A percentile compares a stretch with the other conserved stretches of the same genome.
phyloP scores from a whole-genome alignment of 2,329 filamentous ascomycete species.

The Reticulascus tulasneorum region DNA sequence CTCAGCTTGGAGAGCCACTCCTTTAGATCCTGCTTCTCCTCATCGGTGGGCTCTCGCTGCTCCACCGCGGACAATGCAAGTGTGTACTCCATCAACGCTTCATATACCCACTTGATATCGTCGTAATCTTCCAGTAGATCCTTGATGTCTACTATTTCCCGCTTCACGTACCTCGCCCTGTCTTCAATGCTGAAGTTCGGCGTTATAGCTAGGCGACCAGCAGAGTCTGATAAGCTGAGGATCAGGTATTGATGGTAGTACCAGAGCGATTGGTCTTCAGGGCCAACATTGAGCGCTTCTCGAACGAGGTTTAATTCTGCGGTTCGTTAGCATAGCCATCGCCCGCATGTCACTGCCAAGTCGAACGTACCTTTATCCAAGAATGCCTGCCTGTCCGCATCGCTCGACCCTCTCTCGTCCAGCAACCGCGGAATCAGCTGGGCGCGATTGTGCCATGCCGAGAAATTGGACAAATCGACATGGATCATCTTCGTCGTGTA shows the following conservation, averaged over 20 bases:
- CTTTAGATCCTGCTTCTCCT: constrained; percentile 42
- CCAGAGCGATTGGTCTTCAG: constrained; percentile 94
- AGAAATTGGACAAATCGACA: constrained; percentile 89
- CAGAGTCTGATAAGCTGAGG: constrained; percentile 56
- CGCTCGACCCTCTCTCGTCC: constrained; percentile 63
- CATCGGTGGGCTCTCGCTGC: constrained; percentile 30
- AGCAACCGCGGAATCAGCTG: constrained; percentile 77
- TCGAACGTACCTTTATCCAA: constrained; percentile 60
- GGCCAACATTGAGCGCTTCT: constrained; percentile 78
- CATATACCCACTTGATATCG: constrained; percentile 78
- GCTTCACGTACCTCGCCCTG: constrained; percentile 59
- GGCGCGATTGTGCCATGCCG: constrained; percentile 89
- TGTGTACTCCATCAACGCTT: constrained; percentile 75
- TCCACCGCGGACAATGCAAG: constrained; percentile 53
- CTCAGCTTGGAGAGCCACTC: constrained; percentile 63
- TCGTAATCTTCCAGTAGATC: constrained; percentile 58
- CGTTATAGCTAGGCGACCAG: constrained; percentile 54
- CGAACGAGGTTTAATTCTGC: constrained; percentile 72
- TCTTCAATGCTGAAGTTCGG: constrained; percentile 59
- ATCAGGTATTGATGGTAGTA: constrained; percentile 93
- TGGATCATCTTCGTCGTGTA: constrained; percentile 90
- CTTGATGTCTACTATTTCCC: constrained; percentile 71
- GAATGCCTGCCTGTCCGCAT: constrained; percentile 60
- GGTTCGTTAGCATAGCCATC: neutral
- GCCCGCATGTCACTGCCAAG: neutral